Evolutionary conservation across 208 protist species (phyloP).

Genomic region (Porcisia hertigi): DNA sequence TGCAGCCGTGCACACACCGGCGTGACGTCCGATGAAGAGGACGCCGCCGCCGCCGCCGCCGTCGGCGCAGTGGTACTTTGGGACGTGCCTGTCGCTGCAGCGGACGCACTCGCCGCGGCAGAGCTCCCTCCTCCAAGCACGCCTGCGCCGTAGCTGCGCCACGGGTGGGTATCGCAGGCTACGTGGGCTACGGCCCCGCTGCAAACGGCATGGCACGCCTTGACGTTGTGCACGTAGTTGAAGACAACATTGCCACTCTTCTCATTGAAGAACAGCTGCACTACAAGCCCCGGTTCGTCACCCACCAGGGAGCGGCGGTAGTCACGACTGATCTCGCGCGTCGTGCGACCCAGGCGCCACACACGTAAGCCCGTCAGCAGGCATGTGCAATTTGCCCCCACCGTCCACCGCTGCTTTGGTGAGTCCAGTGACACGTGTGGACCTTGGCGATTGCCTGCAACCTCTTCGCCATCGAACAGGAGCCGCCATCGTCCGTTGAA

Average conservation of each 20-base stretch:
- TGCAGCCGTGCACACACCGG: slow-evolving; percentile 33
- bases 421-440: slow-evolving; percentile 75
- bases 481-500: slow-evolving; percentile 90
- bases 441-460: slow-evolving; percentile 63
- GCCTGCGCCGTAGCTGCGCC: slow-evolving; percentile 21
- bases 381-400: slow-evolving; percentile 76
- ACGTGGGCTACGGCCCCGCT: slow-evolving; percentile 50
- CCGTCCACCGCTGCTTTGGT: slow-evolving; percentile 79
- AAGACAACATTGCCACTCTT: slow-evolving; percentile 80
- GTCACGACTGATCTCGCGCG: slow-evolving; percentile 78
- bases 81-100: background rate
- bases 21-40: slow-evolving; percentile 15
- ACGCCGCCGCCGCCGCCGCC: slow-evolving; percentile 1
- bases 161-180: slow-evolving; percentile 45
- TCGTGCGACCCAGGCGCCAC: slow-evolving; percentile 64
- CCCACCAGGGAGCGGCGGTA: slow-evolving; percentile 58
- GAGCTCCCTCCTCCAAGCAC: background rate
- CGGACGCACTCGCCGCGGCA: background rate
- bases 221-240: slow-evolving; percentile 58
- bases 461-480: slow-evolving; percentile 78
- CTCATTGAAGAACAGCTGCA: slow-evolving; percentile 86
- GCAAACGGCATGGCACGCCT: slow-evolving; percentile 60
- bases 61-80: background rate
- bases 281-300: slow-evolving; percentile 75
- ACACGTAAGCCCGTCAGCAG: slow-evolving; percentile 80